Evolutionary conservation across 257 asterid genomes (phyloP), one percentile per base, ranked within the genome.

Genomic region (Linderniella brevidens): DNA sequence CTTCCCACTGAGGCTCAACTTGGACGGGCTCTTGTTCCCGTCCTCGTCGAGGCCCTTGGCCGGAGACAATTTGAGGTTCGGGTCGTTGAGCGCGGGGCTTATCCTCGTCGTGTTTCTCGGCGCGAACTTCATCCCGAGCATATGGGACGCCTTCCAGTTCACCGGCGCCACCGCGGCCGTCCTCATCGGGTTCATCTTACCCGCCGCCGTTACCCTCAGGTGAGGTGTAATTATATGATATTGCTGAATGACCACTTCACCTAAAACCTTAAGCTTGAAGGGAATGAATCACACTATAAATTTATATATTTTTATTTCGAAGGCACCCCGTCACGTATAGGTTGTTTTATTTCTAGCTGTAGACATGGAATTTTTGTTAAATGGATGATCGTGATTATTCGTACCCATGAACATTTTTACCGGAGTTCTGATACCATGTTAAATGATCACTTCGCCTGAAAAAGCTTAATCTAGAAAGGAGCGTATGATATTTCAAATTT

Each of bases 101-200:
- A 68, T 88, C 13, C 58, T 61, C 16, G 60, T 84, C 29, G 58
- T 77, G 53, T 84, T 80, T 64, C 54, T 85, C 49, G 94, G 94
- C 20, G 98, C 98, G 37, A 88, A 88, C 67, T 88, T 80, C 73
- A 84, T 88, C 42, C 98, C 98, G 11, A 88, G 94, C 80, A 88
- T 88, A 59, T 88, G 98, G 98, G 98, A 88, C 41, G 98, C 98
- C 13, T 88, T 88, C 71, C 98, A 88, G 68, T 88, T 88, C 72
- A 88, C 96, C 37, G 98, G 98, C 52, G 98, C 98, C 48, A 88
- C 98, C 52, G 98, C 98, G 48, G 96, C 96, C 49, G 96, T 88
- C 60, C 69, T 77, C 66, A 69, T 88, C 35, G 98, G 96, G 51
- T 88, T 84, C 76, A 88, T 88, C 56, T 65, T 88, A 32, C 98